A percentile compares a stretch with the other conserved stretches of the same genome.
These are phyloP conservation scores for Cytospora schulzeri DNA, from an alignment of 2,329 filamentous ascomycete species.

Conservation along the genomic window DNA sequence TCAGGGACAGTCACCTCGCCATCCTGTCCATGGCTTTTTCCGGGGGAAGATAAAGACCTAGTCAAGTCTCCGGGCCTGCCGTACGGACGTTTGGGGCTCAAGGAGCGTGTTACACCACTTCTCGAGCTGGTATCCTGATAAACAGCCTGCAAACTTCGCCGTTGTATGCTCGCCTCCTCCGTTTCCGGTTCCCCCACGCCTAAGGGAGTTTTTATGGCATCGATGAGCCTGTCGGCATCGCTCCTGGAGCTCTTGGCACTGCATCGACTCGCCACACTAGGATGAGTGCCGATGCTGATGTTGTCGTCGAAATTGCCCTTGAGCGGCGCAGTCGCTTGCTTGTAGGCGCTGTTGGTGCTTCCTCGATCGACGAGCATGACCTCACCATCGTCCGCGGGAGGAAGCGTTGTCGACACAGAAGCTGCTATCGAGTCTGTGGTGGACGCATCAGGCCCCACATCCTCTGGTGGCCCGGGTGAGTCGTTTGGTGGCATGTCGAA, in stretches of 20 bases:
- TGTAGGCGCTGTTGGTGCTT: slow-evolving; percentile 31
- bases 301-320: slow-evolving; percentile 42
- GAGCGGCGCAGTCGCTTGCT: slow-evolving; percentile 29
- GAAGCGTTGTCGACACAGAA: slow-evolving; percentile 37
- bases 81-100: slow-evolving; percentile 20
- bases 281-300: slow-evolving; percentile 44
- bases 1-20: slow-evolving; percentile 26
- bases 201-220: slow-evolving; percentile 68
- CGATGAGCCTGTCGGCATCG: slow-evolving; percentile 71
- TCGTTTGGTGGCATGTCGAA: slow-evolving; percentile 61
- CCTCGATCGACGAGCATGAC: slow-evolving; percentile 62
- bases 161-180: slow-evolving; percentile 27
- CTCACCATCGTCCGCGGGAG: slow-evolving; percentile 49
- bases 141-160: slow-evolving; percentile 23
- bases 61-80: slow-evolving; percentile 8
- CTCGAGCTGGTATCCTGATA: slow-evolving; percentile 7
- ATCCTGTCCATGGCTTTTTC: slow-evolving; percentile 1
- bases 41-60: slow-evolving; percentile 28
- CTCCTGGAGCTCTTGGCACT: slow-evolving; percentile 57
- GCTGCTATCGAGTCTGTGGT: slow-evolving; percentile 33
- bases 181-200: slow-evolving; percentile 43
- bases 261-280: slow-evolving; percentile 50
- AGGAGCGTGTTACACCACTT: slow-evolving; percentile 12
- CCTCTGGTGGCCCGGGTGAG: slow-evolving; percentile 4
- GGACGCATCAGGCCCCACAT: slow-evolving; percentile 13